These are phyloP conservation scores for Udeniomyces megalosporus DNA, from an alignment of 768 basidiomycete genomes.

Conservation along the genomic window DNA sequence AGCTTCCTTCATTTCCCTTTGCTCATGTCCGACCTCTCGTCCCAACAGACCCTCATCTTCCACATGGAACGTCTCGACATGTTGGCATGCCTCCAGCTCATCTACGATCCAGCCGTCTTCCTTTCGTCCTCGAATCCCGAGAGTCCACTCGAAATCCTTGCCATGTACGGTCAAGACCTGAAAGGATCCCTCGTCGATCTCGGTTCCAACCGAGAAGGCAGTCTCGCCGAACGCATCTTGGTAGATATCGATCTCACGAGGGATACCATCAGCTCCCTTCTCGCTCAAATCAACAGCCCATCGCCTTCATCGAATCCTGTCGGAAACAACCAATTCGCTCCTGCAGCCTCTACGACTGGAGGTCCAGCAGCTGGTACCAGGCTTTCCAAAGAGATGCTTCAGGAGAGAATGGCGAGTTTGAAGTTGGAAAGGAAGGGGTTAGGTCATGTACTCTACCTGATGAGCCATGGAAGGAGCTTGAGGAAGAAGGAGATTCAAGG, in stretches of 20 bases:
- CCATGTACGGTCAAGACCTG: conserved; percentile 33
- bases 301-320: conserved; percentile 30
- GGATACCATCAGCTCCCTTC: conserved; percentile 43
- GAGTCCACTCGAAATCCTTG: conserved; percentile 11
- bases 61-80: conserved; percentile 55
- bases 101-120: conserved; percentile 43
- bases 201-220: conserved; percentile 23
- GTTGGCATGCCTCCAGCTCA: conserved; percentile 50
- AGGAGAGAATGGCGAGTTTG: conserved; percentile 53
- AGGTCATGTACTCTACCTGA: conserved; percentile 44
- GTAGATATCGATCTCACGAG: conserved; percentile 45
- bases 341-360: conserved; percentile 13
- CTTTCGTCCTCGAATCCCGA: conserved; percentile 13
- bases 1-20: no score
- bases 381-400: conserved; percentile 51
- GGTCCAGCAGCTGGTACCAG: conserved; percentile 24
- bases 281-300: conserved; percentile 27
- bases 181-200: conserved; percentile 4
- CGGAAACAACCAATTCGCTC: conserved; percentile 15
- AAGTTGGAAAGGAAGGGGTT: conserved; percentile 57
- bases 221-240: conserved; percentile 42
- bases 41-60: conserved; percentile 34
- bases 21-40: conserved; percentile 39
- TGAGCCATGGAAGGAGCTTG: conserved; percentile 49
- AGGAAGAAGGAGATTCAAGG: conserved; percentile 44